Evolutionary conservation across 495 filamentous ascomycete species (phyloP), one percentile per base, ranked within the genome.

Genomic region (Hypoxylon cercidicola): DNA sequence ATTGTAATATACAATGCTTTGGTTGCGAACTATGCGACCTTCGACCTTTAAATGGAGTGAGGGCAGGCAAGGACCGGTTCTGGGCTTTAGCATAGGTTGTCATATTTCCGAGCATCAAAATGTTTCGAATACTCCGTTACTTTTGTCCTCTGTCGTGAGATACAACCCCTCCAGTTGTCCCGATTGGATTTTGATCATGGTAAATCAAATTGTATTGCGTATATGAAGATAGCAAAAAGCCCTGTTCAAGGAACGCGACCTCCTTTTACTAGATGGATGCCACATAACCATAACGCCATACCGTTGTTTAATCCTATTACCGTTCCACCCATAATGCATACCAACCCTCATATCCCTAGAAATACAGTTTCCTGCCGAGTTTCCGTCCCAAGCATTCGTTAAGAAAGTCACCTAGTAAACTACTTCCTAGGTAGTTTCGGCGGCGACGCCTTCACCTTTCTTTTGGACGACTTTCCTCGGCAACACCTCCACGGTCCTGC

Each of bases 401-500:
- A 1, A 13, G 41, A 46, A 46, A 30, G 44, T 13, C n/a, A 49
- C 47, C 40, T 62, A 58, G 4, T 55, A 47, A 23, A 68, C 44
- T 50, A 68, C 55, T 28, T 55, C 65, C 65, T 68, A 68, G 16
- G 60, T 53, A 61, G 57, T 11, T 19, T 69, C 59, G 37, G 66
- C 12, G 50, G 58, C 28, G 46, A 67, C 34, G n/a, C 55, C 54
- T 1, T 67, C 69, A 13, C 60, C 49, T 11, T 69, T 65, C 41
- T 65, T 69, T 19, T 66, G 61, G 0, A 59, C 67, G 1, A 45
- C 83, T 62, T 79, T 83, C 55, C 84, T 79, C 11, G 84, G 82
- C 15, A 91, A 65, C 40, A 85, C 78, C 66, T 87, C 84, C 6
- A 97, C 82, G 66, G 92, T 87, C 55, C 88, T 84, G 64, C 88